These are phyloP conservation scores for Colletotrichum ledebouriae DNA, from an alignment of 2,329 filamentous ascomycete genomes.

Conservation along the genomic window DNA sequence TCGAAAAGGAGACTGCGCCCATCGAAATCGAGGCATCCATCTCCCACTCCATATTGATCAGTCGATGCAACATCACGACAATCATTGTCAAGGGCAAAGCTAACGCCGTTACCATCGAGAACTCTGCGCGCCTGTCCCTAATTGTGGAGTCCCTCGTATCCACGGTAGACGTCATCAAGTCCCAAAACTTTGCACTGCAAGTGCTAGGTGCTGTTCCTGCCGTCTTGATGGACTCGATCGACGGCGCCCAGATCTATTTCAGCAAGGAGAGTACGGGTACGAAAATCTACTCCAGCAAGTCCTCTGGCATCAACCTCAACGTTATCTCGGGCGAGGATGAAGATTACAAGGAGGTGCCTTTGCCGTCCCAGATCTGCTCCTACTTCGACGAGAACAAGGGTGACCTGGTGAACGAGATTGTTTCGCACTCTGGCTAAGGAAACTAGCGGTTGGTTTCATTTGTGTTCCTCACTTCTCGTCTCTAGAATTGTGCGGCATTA, in stretches of 20 bases:
- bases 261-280: slow-evolving; percentile 82
- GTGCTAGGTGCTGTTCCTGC: slow-evolving; percentile 89
- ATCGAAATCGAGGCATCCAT: slow-evolving; percentile 86
- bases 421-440: slow-evolving; percentile 84
- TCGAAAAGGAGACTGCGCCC: slow-evolving; percentile 79
- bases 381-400: slow-evolving; percentile 78
- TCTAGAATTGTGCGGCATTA: not conserved
- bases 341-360: slow-evolving; percentile 87
- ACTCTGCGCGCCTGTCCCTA: slow-evolving; percentile 85
- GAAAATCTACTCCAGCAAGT: slow-evolving; percentile 92
- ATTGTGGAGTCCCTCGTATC: slow-evolving; percentile 92
- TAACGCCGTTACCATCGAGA: slow-evolving; percentile 97
- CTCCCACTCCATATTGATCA: slow-evolving; percentile 91
- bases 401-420: slow-evolving; percentile 90
- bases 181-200: slow-evolving; percentile 93
- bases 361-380: slow-evolving; percentile 91
- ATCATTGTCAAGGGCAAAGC: slow-evolving; percentile 93
- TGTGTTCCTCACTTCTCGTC: not conserved
- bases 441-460: no score
- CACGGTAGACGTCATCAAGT: slow-evolving; percentile 95
- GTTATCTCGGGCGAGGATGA: slow-evolving; percentile 78
- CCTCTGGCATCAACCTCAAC: slow-evolving; percentile 87
- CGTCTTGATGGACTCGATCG: slow-evolving; percentile 91
- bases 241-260: slow-evolving; percentile 89
- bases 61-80: slow-evolving; percentile 90